Percentiles rank a stretch among this genome's conserved stretches.
phyloP scores from a whole-genome alignment of 768 basidiomycete species.

The Suillus ampliporus region DNA sequence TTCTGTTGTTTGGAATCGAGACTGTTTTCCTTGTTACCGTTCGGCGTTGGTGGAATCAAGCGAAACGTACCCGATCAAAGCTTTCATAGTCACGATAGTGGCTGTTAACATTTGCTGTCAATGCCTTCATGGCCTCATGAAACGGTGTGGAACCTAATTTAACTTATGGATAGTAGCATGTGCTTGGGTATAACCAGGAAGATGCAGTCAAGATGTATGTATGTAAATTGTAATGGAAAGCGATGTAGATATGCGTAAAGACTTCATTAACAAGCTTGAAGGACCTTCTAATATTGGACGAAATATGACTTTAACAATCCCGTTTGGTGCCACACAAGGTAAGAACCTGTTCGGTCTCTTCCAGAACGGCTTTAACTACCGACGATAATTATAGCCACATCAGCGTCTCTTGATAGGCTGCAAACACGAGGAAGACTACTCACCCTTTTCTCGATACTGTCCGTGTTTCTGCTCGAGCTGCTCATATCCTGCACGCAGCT shows the following conservation, averaged over 20 bases:
- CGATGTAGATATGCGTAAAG: background rate
- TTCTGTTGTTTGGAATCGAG: constrained; percentile 51
- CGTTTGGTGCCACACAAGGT: constrained; percentile 52
- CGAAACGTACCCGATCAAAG: constrained; percentile 46
- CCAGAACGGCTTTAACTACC: constrained; percentile 46
- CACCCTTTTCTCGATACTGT: constrained; percentile 49
- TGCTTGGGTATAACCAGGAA: background rate
- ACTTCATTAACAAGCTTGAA: background rate
- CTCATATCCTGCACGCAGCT: constrained; percentile 43
- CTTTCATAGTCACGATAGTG: background rate
- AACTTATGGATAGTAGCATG: background rate
- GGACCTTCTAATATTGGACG: background rate
- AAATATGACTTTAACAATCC: constrained; percentile 20
- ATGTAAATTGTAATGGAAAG: background rate
- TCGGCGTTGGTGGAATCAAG: constrained; percentile 67
- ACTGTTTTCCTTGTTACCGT: constrained; percentile 52
- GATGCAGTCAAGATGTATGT: background rate
- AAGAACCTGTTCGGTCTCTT: constrained; percentile 52
- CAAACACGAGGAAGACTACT: constrained; percentile 9
- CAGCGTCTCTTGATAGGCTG: constrained; percentile 4
- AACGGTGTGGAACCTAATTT: background rate
- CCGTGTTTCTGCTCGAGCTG: constrained; percentile 47
- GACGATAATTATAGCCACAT: constrained; percentile 13
- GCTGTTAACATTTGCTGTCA: background rate
- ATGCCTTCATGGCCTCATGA: background rate